Evolutionary conservation across 352 stramenopile genomes (phyloP).

Genomic region (Globisporangium camurandrum): DNA sequence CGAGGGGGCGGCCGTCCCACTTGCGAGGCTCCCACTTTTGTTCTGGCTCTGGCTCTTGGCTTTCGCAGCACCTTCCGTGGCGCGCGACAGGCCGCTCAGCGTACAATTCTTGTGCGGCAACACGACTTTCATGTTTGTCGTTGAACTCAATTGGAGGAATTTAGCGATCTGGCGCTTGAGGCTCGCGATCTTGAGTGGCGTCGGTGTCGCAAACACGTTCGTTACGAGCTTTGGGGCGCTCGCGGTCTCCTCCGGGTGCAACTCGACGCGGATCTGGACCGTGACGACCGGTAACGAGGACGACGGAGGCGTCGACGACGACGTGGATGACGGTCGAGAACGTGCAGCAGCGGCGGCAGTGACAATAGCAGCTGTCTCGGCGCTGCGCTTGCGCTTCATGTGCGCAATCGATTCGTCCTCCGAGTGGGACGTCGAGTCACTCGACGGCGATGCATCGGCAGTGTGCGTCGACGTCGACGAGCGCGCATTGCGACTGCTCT

Average conservation of each 20-base stretch:
- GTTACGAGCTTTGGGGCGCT: slow-evolving; percentile 29
- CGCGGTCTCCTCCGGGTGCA: slow-evolving; percentile 42
- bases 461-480: not conserved
- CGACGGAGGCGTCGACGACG: not conserved
- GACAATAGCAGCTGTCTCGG: not conserved
- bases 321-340: no score
- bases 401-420: not conserved
- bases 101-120: slow-evolving; percentile 42
- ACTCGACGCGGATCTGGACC: slow-evolving; percentile 52
- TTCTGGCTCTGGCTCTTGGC: no score
- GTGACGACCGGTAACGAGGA: not conserved
- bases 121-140: slow-evolving; percentile 51
- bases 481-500: not conserved
- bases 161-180: slow-evolving; percentile 61
- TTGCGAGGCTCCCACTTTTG: no score
- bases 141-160: slow-evolving; percentile 37
- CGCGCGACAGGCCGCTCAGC: slow-evolving; percentile 31
- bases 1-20: slow-evolving; percentile 14
- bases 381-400: slow-evolving; percentile 5
- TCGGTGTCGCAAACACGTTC: slow-evolving; percentile 51
- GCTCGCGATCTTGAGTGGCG: slow-evolving; percentile 61
- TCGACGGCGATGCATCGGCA: slow-evolving; percentile 2
- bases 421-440: slow-evolving; percentile 8
- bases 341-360: not conserved
- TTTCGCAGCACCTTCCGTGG: no score